Evolutionary conservation across 2,329 filamentous ascomycete genomes (phyloP), one percentile per base, ranked within the genome.

Genomic region (Madurella mycetomatis): DNA sequence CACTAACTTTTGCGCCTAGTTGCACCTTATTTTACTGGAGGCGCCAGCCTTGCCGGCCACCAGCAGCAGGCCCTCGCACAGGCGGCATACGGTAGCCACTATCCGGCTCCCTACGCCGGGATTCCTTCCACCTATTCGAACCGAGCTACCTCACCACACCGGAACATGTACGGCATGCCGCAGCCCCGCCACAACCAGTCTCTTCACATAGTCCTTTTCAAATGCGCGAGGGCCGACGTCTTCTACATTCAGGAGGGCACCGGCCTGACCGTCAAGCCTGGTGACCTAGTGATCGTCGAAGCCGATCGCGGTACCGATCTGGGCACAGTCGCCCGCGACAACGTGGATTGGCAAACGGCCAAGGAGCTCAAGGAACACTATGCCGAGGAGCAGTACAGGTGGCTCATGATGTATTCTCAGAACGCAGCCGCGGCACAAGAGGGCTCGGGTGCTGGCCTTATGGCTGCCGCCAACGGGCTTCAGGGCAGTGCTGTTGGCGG

Each of bases 381-480:
- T 62, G 88, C 88, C 2, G 90, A 96, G 68, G 91, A 97, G 68
- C 94, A 99, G 69, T 96, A 96, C 74, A 92, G 91, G 66, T 97
- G 92, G 90, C 80, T 99, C 50, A 96, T 97, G 88, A 94, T 97
- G 88, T 99, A 96, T 70, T 96, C 91, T 1, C 86, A 91, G 69
- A 88, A 84, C 67, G 89, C 83, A 8, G 81, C 80, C 37, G 80
- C 78, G 18, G 80, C 78, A 18, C 78, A 84, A 53, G 84, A 86
- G 58, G 79, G 82, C 19, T 74, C 80, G 7, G 79, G 81, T 37
- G 79, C 80, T 49, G 84, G 86, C 30, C 76, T 85, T 49, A 79
- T 86, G 71, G 80, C 85, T 9, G 80, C 82, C 13, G 75, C 85
- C 13, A 84, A 80, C 62, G 80, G 82, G 44, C 74, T 85, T 56